Base-by-base conservation (phyloP, 1,284 basidiomycete species). In the Peniophora sp. region DNA sequence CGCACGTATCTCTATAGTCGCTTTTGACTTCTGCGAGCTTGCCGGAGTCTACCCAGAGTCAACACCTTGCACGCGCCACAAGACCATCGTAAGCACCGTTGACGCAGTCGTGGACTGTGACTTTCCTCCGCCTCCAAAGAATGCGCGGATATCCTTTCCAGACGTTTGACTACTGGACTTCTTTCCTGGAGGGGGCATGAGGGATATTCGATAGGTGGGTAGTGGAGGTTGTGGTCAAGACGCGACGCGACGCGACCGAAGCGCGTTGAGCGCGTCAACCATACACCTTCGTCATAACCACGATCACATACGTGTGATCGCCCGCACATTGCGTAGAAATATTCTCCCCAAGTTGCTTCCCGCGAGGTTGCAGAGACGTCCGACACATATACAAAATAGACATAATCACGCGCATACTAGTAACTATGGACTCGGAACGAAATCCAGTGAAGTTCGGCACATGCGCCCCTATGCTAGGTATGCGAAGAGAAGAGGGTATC, bases 131-230 rank as follows among this genome's bases (percentile, higher is more conserved):
- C 58, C 61, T 10, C 66, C 66, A 55, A 76, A 76, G 61, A 78
- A 78, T 41, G 70, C 61, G 18, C 72, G 61, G 14, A 78, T 71
- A 51, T 73, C 71, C 55, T 68, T 69, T 15, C 70, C 73, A n/a
- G 60, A 51, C 3, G 57, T 12, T 49, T 65, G 63, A 2, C 51
- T 46, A 8, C n/a, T n/a, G n/a, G 54, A 51, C 10, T 55, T 48
- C 49, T 66, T 64, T 1, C 54, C 24, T 12, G 44, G 44, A 50
- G 48, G 52, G 18, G 47, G 20, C 53, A 54, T 54, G 23, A 32
- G 3, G 35, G 17, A n/a, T n/a, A n/a, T n/a, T n/a, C n/a, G n/a
- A n/a, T n/a, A n/a, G n/a, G 34, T 3, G 15, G 17, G 3, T 20
- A 27, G 23, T 14, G 27, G 17, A n/a, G 27, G 24, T 50, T 10